phyloP scores from a whole-genome alignment of 192 early-diverging fungal genomes.

The Irineochytrium annulatum region DNA sequence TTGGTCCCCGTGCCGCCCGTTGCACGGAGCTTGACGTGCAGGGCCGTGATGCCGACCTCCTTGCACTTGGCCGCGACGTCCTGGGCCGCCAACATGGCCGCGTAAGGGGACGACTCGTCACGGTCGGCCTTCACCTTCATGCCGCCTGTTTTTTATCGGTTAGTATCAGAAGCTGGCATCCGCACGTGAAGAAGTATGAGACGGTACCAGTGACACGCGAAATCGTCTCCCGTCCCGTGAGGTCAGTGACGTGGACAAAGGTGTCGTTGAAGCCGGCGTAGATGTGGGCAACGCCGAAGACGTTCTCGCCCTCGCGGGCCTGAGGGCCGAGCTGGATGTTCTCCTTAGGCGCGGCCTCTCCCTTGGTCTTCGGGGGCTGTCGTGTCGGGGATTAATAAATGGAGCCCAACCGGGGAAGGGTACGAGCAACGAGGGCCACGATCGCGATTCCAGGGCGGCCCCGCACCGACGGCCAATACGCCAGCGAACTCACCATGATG shows the following conservation, averaged over 20 bases:
- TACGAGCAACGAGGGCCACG: too few species aligned
- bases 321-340: constrained; percentile 94
- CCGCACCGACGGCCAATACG: too few species aligned
- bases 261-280: constrained; percentile 99
- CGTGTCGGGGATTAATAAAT: neutral
- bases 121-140: constrained; percentile 99
- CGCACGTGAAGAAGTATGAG: neutral
- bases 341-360: constrained; percentile 66
- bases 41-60: constrained; percentile 98
- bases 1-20: constrained; percentile 99
- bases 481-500: too few species aligned
- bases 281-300: constrained; percentile 99
- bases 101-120: constrained; percentile 99
- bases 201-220: constrained; percentile 92
- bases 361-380: constrained; percentile 63
- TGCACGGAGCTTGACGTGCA: constrained; percentile 99
- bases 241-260: constrained; percentile 99
- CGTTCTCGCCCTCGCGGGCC: constrained; percentile 95
- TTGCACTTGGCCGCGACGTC: constrained; percentile 98
- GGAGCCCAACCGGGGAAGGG: too few species aligned
- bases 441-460: too few species aligned
- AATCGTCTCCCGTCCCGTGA: constrained; percentile 99
- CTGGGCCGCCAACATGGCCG: constrained; percentile 99
- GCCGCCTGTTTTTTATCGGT: constrained; percentile 71
- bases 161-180: neutral